phyloP scores from a whole-genome alignment of 768 basidiomycete species.

The Tylopilus plumbeoviolaceoides region DNA sequence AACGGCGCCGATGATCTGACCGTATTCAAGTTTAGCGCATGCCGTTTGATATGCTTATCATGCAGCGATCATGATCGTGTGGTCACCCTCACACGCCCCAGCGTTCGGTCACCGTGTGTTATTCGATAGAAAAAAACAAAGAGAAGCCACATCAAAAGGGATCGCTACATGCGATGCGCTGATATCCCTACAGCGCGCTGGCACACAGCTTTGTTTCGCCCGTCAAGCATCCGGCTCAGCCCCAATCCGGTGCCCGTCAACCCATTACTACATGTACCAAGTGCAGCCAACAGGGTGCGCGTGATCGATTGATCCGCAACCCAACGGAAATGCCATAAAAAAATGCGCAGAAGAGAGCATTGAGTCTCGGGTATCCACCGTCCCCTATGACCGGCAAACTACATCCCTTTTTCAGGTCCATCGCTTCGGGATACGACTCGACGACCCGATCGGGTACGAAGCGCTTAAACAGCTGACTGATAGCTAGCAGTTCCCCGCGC shows the following conservation, averaged over 20 bases:
- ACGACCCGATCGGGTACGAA: background rate
- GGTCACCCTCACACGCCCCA: background rate
- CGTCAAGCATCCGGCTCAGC: background rate
- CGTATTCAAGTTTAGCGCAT: background rate
- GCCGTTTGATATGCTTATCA: background rate
- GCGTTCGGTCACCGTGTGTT: background rate
- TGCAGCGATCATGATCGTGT: constrained; percentile 3
- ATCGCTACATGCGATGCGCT: background rate
- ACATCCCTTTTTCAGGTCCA: background rate
- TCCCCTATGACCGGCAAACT: background rate
- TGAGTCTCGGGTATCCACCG: background rate
- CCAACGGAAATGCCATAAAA: too few species aligned
- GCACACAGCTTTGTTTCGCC: background rate
- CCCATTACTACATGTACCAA: too few species aligned
- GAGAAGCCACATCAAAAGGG: background rate
- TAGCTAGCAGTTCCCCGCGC: constrained; percentile 7
- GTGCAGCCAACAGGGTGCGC: background rate
- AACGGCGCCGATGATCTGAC: background rate
- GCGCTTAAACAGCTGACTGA: background rate
- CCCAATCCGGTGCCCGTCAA: background rate
- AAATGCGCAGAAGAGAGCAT: background rate
- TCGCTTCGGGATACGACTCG: background rate
- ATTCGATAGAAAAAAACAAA: background rate
- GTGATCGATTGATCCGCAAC: background rate
- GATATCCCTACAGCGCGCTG: background rate